A percentile compares a stretch with the other conserved stretches of the same genome.
Conservation (phyloP, 441 rosid genomes). For the Gossypium davidsonii region DNA sequence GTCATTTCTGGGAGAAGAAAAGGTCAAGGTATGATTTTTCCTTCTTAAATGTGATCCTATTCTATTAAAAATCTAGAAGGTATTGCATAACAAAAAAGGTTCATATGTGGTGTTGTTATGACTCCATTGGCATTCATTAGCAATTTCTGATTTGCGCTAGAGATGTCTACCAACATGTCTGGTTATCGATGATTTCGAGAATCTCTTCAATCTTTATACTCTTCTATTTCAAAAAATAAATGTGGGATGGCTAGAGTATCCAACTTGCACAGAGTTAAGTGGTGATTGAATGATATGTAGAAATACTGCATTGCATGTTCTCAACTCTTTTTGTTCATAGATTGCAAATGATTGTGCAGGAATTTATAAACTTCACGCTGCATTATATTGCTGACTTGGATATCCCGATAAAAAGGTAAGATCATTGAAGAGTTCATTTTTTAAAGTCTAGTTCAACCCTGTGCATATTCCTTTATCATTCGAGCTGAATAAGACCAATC, state of each 20-base stretch:
- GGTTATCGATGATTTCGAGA: not conserved
- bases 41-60: not conserved
- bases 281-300: not conserved
- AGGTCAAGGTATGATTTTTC: conserved; percentile 55
- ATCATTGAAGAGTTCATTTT: conserved; percentile 12
- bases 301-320: not conserved
- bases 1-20: conserved; percentile 74
- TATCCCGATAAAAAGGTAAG: conserved; percentile 93
- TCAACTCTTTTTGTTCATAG: conserved; percentile 19
- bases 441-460: conserved; percentile 7
- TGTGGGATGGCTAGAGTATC: not conserved
- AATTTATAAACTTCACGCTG: conserved; percentile 72
- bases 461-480: conserved; percentile 5
- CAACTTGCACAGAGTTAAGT: not conserved
- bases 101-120: not conserved
- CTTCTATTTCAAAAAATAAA: not conserved
- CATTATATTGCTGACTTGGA: conserved; percentile 95
- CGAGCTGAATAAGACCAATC: conserved; percentile 7
- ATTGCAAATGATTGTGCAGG: conserved; percentile 44
- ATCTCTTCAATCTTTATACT: not conserved
- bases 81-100: not conserved
- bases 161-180: not conserved
- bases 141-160: not conserved
- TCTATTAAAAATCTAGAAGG: not conserved
- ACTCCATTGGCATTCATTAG: not conserved